Conservation (phyloP, 2,329 filamentous ascomycete genomes). For the Pseudogymnoascus verrucosus region DNA sequence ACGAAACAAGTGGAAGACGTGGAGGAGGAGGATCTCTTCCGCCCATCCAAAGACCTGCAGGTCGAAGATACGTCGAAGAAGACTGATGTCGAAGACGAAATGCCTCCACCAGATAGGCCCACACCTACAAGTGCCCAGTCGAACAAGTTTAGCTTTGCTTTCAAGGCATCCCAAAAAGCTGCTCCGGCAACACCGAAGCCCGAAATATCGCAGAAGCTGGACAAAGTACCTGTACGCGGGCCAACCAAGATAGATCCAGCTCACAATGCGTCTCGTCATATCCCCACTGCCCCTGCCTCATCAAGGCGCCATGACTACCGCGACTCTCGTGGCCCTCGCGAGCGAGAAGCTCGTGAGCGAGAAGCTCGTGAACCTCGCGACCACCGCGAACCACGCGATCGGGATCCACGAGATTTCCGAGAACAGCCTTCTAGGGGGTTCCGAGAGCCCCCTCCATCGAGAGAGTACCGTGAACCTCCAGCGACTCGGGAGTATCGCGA, state of each 20-base stretch:
- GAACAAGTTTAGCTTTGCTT: conserved; percentile 85
- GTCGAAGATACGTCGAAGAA: conserved; percentile 53
- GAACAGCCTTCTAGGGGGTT: neutral
- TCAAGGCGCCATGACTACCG: conserved; percentile 28
- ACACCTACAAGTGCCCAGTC: conserved; percentile 36
- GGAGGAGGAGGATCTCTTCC: conserved; percentile 43
- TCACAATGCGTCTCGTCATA: conserved; percentile 29
- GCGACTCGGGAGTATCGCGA: conserved; percentile 18
- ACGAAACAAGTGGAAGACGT: conserved; percentile 25
- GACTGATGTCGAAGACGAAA: conserved; percentile 39
- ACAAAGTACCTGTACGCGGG: conserved; percentile 36
- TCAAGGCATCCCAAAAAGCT: conserved; percentile 65
- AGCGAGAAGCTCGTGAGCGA: neutral
- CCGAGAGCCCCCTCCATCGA: neutral
- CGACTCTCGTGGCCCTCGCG: conserved; percentile 15
- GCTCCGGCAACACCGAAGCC: conserved; percentile 49
- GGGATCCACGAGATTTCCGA: neutral
- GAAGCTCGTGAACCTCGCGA: neutral
- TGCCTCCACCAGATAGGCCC: conserved; percentile 47
- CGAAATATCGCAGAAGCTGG: conserved; percentile 62
- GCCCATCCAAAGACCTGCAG: conserved; percentile 56
- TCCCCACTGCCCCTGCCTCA: conserved; percentile 48
- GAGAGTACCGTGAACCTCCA: neutral
- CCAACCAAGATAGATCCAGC: conserved; percentile 1
- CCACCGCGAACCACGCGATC: neutral